These are phyloP conservation scores for Coccomyxa subellipsoidea DNA, from an alignment of 163 green algal species.

Conservation along the genomic window DNA sequence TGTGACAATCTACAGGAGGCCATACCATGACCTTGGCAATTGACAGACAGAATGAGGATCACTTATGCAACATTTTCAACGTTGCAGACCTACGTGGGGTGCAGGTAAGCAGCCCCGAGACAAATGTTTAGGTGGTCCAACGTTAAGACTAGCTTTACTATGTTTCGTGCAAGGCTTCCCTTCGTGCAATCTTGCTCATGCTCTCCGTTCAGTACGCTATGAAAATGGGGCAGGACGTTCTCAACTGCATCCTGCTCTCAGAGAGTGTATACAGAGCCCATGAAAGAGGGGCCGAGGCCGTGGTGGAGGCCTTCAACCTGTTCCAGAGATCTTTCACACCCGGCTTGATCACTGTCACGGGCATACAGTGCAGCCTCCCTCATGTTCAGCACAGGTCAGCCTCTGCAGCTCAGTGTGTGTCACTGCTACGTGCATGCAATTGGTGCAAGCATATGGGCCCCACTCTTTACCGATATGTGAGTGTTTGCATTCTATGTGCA, in stretches of 20 bases:
- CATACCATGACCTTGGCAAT: neutral
- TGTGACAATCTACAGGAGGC: neutral
- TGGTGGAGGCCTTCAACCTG: slow-evolving; percentile 18
- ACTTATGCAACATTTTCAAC: neutral
- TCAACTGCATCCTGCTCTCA: slow-evolving; percentile 49
- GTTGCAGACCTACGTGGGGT: neutral
- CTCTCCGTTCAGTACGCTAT: no score
- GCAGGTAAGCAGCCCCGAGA: neutral
- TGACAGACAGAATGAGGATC: neutral
- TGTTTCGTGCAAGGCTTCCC: neutral
- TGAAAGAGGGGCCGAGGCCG: slow-evolving; percentile 38
- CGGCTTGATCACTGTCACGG: slow-evolving; percentile 45
- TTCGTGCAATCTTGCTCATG: no score
- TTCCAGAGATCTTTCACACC: slow-evolving; percentile 45
- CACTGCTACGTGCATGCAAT: neutral
- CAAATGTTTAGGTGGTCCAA: neutral
- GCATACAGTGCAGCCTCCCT: slow-evolving; percentile 45
- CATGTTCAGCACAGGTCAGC: slow-evolving; percentile 51
- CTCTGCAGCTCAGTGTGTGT: no score
- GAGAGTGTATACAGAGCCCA: slow-evolving; percentile 75
- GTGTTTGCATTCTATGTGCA: neutral
- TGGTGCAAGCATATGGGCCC: no score
- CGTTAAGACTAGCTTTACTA: neutral
- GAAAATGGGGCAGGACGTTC: slow-evolving; percentile 52
- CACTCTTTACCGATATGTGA: neutral